phyloP scores from a whole-genome alignment of 768 basidiomycete species.

The Exidia glandulosa region DNA sequence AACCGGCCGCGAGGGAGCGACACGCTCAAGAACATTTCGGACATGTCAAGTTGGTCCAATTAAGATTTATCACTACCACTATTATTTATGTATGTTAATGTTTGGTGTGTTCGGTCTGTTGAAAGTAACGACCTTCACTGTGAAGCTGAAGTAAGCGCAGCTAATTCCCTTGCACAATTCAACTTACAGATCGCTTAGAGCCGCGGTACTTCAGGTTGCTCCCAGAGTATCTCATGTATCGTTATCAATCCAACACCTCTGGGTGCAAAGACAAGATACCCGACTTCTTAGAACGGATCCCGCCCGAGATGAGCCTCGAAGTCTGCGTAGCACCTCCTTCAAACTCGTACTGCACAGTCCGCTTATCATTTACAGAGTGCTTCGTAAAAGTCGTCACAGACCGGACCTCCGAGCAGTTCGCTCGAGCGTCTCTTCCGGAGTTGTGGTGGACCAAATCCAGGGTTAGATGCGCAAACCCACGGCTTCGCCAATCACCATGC shows the following conservation, averaged over 20 bases:
- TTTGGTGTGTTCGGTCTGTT: slow-evolving; percentile 49
- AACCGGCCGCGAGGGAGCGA: slow-evolving; percentile 68
- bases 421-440: too few species aligned
- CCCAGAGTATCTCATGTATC: slow-evolving; percentile 83
- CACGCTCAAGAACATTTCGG: slow-evolving; percentile 73
- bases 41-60: slow-evolving; percentile 44
- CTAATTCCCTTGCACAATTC: background rate
- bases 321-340: slow-evolving; percentile 38
- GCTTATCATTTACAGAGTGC: slow-evolving; percentile 12
- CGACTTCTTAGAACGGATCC: slow-evolving; percentile 74
- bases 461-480: too few species aligned
- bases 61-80: slow-evolving; percentile 6
- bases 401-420: too few species aligned
- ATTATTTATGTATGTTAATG: background rate
- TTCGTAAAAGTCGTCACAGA: too few species aligned
- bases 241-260: slow-evolving; percentile 60
- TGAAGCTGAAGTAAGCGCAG: slow-evolving; percentile 45
- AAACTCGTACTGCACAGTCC: background rate
- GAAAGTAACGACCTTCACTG: slow-evolving; percentile 59
- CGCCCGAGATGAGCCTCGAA: slow-evolving; percentile 81
- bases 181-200: slow-evolving; percentile 17
- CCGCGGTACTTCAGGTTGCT: slow-evolving; percentile 75
- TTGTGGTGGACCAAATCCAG: too few species aligned
- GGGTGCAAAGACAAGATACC: slow-evolving; percentile 71
- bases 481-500: too few species aligned